Base-by-base conservation (phyloP, 345 rosid genomes). In the Citrus hindsii region DNA sequence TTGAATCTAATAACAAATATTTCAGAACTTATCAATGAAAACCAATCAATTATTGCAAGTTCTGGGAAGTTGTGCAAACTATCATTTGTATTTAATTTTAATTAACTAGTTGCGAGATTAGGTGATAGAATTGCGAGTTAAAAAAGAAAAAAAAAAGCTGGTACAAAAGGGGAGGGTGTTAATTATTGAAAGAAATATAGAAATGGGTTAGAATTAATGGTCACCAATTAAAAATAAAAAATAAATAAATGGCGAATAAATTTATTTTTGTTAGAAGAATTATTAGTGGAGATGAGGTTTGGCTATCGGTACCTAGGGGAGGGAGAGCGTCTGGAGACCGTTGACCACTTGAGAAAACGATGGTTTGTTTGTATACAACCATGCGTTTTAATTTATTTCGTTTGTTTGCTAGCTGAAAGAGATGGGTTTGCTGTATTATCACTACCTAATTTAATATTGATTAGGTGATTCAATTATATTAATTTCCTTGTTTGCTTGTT, bases 311-410 rank as follows among this genome's bases (percentile, higher is more conserved):
- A 63, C 75, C 81, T 71, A 25, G 76, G 60, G 38, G 19, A 10
- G 61, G 32, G 30, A 7, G 24, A 22, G 73, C 71, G 37, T 27
- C 51, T 28, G 83, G 59, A 70, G 22, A 18, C 16, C 68, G 85
- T 79, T 83, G 88, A 78, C 85, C 63, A 27, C 37, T 51, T 22
- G 63, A 51, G 79, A 81, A 80, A 85, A 82, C 70, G 84, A 80
- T 78, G 58, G 65, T 66, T 77, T 77, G 70, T 68, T 68, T 53
- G 75, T 72, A 64, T 76, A 37, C 7, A 61, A 14, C 78, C 70
- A n/a, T 16, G 53, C 67, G 33, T 62, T 37, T 73, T 40, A 24
- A 58, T 72, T 32, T 48, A 58, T 53, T 35, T 27, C n/a, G 18
- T 65, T 62, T 65, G 21, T 79, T 79, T 53, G 78, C 9, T 76